Evolutionary conservation across 129 eudicot species (phyloP), one percentile per base, ranked within the genome.

Genomic region (Pittosporum tobira): DNA sequence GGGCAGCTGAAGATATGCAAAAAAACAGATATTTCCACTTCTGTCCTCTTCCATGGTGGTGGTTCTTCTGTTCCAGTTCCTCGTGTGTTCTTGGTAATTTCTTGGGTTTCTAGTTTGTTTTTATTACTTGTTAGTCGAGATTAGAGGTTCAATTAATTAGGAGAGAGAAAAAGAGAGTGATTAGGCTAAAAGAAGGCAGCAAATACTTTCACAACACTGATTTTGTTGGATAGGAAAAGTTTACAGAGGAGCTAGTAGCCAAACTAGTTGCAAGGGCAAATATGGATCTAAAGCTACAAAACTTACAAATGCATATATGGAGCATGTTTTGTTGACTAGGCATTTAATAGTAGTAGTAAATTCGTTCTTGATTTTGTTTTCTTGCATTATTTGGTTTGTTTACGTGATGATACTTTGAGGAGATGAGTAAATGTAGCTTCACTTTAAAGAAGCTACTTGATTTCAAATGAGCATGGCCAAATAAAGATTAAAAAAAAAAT

Each of bases 1-100:
- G 82, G 73, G 52, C 69, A 72, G 30, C 55, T 86, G 42, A 87
- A 77, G 59, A 19, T 53, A 7, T 87, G 91, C 55, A 68, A 48
- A 31, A 54, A 47, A 27, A 36, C 73, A 37, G 74, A 57, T 15
- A 56, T 63, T 67, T 73, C 87, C 68, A 59, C 28, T 55, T 68
- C 19, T 67, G 82, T 75, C 70, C 73, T 69, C 53, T 53, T 72
- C 34, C 49, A 46, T 57, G 75, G 59, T 55, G 48, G 31, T 63
- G 70, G 74, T 61, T 45, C 75, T 23, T 34, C 65, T 38, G 36
- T 36, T 34, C 67, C 16, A 60, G 72, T 57, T 67, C 31, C 62
- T 64, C 58, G 37, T 60, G 40, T 62, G 47, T 20, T 64, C 6
- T 29, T 76, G 22, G 26, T 12, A 37, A 10, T 43, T 59, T 27